A percentile compares a stretch with the other conserved stretches of the same genome.
phyloP scores from a whole-genome alignment of 2,329 filamentous ascomycete species.

The Aureobasidium mangrovei region DNA sequence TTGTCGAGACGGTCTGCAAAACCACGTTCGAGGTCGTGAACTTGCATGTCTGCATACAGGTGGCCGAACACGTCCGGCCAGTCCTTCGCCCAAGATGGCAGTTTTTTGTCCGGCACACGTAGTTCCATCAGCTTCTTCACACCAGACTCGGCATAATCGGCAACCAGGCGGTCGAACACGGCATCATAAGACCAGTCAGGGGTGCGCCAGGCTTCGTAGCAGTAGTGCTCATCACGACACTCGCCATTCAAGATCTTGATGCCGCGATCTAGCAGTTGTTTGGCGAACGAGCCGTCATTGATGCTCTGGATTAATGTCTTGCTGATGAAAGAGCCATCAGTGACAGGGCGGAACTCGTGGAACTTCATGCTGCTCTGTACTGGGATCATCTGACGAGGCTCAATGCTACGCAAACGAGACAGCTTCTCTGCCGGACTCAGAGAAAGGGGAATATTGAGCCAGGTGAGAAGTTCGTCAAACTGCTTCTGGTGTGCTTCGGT shows the following conservation, averaged over 20 bases:
- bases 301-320: constrained; percentile 37
- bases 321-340: constrained; percentile 42
- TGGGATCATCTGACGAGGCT: constrained; percentile 34
- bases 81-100: constrained; percentile 33
- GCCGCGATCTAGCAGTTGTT: constrained; percentile 35
- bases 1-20: constrained; percentile 38
- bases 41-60: constrained; percentile 49
- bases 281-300: constrained; percentile 41
- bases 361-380: constrained; percentile 35
- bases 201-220: constrained; percentile 44
- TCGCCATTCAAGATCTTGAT: constrained; percentile 47
- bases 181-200: constrained; percentile 33
- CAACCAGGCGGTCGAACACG: constrained; percentile 39
- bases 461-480: constrained; percentile 42
- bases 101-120: constrained; percentile 16
- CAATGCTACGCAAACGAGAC: constrained; percentile 33
- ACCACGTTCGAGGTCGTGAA: constrained; percentile 45
- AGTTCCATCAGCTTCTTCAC: constrained; percentile 35
- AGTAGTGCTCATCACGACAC: constrained; percentile 44
- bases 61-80: constrained; percentile 47
- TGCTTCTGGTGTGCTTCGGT: constrained; percentile 41
- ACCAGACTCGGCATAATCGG: constrained; percentile 42
- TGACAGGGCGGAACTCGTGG: constrained; percentile 48
- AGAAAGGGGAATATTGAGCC: constrained; percentile 35
- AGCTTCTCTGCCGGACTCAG: constrained; percentile 39